phyloP scores from a whole-genome alignment of 2,329 filamentous ascomycete genomes.

The Fusarium caatingaense region DNA sequence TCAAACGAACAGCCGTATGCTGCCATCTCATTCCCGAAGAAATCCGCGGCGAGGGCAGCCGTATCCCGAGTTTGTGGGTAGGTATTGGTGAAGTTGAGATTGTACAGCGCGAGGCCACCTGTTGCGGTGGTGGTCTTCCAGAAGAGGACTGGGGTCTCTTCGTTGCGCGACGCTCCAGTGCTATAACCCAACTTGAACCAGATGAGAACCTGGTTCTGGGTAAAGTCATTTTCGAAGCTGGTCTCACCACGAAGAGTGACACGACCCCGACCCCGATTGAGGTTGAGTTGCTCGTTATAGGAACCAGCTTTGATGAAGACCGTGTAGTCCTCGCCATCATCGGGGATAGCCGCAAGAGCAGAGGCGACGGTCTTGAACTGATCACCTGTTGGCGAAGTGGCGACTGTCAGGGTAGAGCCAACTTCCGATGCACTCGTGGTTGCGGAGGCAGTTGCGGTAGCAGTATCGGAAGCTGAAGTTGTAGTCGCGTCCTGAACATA shows the following conservation, averaged over 20 bases:
- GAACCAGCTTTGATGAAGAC: slow-evolving; percentile 42
- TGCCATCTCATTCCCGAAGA: slow-evolving; percentile 48
- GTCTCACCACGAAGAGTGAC: slow-evolving; percentile 41
- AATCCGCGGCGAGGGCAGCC: slow-evolving; percentile 53
- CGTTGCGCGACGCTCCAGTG: slow-evolving; percentile 55
- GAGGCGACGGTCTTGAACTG: slow-evolving; percentile 56
- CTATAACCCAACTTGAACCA: slow-evolving; percentile 37
- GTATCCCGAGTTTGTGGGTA: slow-evolving; percentile 58
- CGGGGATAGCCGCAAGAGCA: slow-evolving; percentile 56
- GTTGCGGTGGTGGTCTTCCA: slow-evolving; percentile 58
- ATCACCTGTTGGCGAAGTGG: slow-evolving; percentile 50
- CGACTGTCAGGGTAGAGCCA: slow-evolving; percentile 42
- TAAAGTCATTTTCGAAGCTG: slow-evolving; percentile 38
- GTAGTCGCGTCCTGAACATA: slow-evolving; percentile 32
- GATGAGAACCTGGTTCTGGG: slow-evolving; percentile 36
- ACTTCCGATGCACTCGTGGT: slow-evolving; percentile 5
- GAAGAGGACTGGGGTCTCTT: slow-evolving; percentile 58
- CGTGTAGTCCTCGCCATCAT: slow-evolving; percentile 40
- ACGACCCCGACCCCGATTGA: slow-evolving; percentile 28
- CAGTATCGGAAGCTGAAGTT: slow-evolving; percentile 5
- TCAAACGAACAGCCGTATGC: slow-evolving; percentile 58
- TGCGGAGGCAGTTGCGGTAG: slow-evolving; percentile 17
- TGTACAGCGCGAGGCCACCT: slow-evolving; percentile 67
- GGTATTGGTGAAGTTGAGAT: slow-evolving; percentile 65
- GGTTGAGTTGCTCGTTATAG: slow-evolving; percentile 39